phyloP scores from a whole-genome alignment of 805 yeast species.

The Grigorovia humatica region DNA sequence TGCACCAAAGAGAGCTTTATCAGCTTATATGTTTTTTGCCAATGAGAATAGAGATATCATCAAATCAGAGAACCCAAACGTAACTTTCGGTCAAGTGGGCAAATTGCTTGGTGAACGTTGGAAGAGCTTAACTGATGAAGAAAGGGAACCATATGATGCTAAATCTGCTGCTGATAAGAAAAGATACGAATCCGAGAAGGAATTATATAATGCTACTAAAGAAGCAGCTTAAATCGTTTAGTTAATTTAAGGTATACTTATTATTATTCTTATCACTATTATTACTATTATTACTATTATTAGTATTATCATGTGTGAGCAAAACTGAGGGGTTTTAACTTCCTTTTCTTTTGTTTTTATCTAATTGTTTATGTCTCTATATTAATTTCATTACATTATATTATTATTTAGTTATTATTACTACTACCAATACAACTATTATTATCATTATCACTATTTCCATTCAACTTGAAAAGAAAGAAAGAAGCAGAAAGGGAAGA shows the following conservation, averaged over 20 bases:
- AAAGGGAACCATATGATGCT: constrained; percentile 80
- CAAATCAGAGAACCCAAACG: constrained; percentile 93
- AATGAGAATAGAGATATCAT: constrained; percentile 94
- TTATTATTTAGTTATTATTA: too few species aligned
- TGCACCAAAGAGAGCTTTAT: constrained; percentile 97
- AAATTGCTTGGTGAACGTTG: constrained; percentile 91
- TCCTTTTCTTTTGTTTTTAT: too few species aligned
- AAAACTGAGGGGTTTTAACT: too few species aligned
- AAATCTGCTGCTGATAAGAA: constrained; percentile 95
- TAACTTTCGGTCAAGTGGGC: constrained; percentile 92
- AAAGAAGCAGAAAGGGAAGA: too few species aligned
- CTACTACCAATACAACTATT: too few species aligned
- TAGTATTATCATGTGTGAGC: too few species aligned
- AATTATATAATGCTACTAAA: constrained; percentile 53
- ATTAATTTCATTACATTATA: too few species aligned
- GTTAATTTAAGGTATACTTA: not conserved
- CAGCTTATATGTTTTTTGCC: constrained; percentile 98
- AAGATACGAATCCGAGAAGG: constrained; percentile 94
- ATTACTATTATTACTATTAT: too few species aligned
- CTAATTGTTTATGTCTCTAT: too few species aligned
- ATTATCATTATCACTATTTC: too few species aligned
- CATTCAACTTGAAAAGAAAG: too few species aligned
- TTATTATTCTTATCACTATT: too few species aligned
- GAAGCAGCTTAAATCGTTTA: constrained; percentile 1
- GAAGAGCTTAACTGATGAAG: constrained; percentile 80